Conservation (phyloP, 2,329 filamentous ascomycete species). For the Verticillium longisporum region DNA sequence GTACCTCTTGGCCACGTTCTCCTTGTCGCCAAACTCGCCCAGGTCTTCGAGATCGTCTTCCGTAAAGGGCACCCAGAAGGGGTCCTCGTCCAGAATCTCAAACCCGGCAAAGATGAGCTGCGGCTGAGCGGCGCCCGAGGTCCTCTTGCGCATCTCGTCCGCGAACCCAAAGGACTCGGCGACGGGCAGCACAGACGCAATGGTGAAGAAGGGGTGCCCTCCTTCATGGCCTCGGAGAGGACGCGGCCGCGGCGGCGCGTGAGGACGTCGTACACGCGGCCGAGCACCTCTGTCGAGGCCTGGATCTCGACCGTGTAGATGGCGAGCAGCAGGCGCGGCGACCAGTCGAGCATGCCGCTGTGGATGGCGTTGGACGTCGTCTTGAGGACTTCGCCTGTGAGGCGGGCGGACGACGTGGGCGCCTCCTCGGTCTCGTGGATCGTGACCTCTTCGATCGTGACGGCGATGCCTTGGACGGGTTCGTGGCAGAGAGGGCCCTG, state of each 20-base stretch:
- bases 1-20: slow-evolving; percentile 95
- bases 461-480: slow-evolving; percentile 85
- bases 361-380: slow-evolving; percentile 78
- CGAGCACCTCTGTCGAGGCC: slow-evolving; percentile 89
- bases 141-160: slow-evolving; percentile 94
- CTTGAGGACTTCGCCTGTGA: slow-evolving; percentile 92
- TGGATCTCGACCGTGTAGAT: slow-evolving; percentile 99
- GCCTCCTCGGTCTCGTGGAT: slow-evolving; percentile 46
- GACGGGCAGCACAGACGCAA: slow-evolving; percentile 79
- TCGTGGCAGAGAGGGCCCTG: slow-evolving; percentile 91
- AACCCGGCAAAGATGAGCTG: slow-evolving; percentile 92
- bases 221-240: slow-evolving; percentile 83
- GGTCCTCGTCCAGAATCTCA: slow-evolving; percentile 89
- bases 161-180: slow-evolving; percentile 94
- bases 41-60: slow-evolving; percentile 96
- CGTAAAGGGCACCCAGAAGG: slow-evolving; percentile 94
- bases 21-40: slow-evolving; percentile 84
- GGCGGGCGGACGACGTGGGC: slow-evolving; percentile 47
- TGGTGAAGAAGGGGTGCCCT: slow-evolving; percentile 97
- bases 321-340: slow-evolving; percentile 84
- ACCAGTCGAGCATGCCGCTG: slow-evolving; percentile 90
- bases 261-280: slow-evolving; percentile 95
- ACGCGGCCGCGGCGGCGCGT: slow-evolving; percentile 87
- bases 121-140: slow-evolving; percentile 81
- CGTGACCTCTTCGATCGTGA: slow-evolving; percentile 76